Base-by-base conservation (phyloP, 345 rosid species). In the Odontarrhena argentea region DNA sequence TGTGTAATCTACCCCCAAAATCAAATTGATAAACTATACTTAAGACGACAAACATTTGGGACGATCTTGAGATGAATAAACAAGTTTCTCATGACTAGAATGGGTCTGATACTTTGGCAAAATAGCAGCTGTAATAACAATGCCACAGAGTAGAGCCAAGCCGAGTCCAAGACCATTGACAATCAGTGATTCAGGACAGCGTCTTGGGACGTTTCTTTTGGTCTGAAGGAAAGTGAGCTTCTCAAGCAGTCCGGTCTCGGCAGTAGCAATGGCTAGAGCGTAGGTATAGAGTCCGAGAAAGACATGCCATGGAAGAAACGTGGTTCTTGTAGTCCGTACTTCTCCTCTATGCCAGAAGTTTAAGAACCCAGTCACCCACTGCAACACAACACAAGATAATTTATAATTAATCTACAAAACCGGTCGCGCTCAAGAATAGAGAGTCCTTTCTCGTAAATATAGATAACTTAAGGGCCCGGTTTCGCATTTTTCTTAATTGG, bases 261-360 rank as follows among this genome's bases (percentile, higher is more conserved):
- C 97, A 0, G 97, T 88, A 26, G 85, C 88, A 71, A 90, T 87
- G 10, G 97, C 97, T 71, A 93, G 73, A 9, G 83, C 91, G 40
- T 90, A 93, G 0, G 92, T 85, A 69, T 88, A 93, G 55, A 93
- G 90, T 26, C 98, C 97, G 14, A 93, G 79, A 74, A 93, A 90
- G 53, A 90, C 56, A 65, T 93, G 98, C 97, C 98, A 93, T 2
- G 98, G 97, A 73, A 93, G 75, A 59, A 86, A 78, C 63, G 65
- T 85, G 8, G 75, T 56, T 76, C 94, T 85, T 18, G 76, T 80
- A 11, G 75, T 41, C 15, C 94, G 71, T 22, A 55, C 70, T 82
- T 90, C 98, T 1, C 88, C 94, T 63, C 86, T 74, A 69, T 90
- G 91, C 92, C 97, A 93, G 55, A 93, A 93, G 78, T 82, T 90